Conservation (phyloP, 768 basidiomycete genomes). For the Leccinum subtestaceum region DNA sequence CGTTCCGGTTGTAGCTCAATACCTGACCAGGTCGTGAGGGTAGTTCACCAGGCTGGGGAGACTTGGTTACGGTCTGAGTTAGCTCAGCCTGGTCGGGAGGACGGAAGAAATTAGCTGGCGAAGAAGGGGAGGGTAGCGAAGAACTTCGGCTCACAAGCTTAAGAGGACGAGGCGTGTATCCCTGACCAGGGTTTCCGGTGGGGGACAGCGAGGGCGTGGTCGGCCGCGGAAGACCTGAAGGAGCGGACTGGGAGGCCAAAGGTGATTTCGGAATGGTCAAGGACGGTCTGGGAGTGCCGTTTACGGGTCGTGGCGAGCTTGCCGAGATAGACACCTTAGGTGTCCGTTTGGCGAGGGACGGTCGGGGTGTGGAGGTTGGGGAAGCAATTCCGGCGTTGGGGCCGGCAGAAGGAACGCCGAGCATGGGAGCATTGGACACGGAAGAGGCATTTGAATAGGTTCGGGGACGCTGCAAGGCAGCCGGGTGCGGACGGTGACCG, state of each 20-base stretch:
- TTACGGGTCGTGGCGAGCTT: slow-evolving; percentile 14
- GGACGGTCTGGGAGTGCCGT: slow-evolving; percentile 22
- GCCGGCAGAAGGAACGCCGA: slow-evolving; percentile 6
- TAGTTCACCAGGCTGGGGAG: slow-evolving; percentile 25
- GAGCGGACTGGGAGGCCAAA: slow-evolving; percentile 9
- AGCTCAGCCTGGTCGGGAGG: slow-evolving; percentile 6
- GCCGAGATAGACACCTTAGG: slow-evolving; percentile 10
- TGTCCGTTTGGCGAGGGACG: slow-evolving; percentile 9
- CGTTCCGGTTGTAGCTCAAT: slow-evolving; percentile 32
- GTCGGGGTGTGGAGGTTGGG: slow-evolving; percentile 9
- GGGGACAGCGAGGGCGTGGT: slow-evolving; percentile 18
- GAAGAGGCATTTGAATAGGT: slow-evolving; percentile 36
- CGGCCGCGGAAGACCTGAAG: slow-evolving; percentile 20
- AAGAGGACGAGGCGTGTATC: slow-evolving; percentile 26
- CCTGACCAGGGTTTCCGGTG: slow-evolving; percentile 3
- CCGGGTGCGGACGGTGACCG: slow-evolving; percentile 10
- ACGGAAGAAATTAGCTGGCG: background rate
- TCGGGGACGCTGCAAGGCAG: slow-evolving; percentile 25
- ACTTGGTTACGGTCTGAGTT: slow-evolving; percentile 11
- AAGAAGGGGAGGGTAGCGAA: slow-evolving; percentile 6
- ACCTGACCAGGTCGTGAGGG: slow-evolving; percentile 25
- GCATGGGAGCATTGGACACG: slow-evolving; percentile 20
- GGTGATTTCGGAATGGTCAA: slow-evolving; percentile 28
- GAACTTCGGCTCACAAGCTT: slow-evolving; percentile 24
- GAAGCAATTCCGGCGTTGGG: slow-evolving; percentile 13